Evolutionary conservation across 148 eudicot genomes (phyloP).

Genomic region (Chenopodium formosanum): DNA sequence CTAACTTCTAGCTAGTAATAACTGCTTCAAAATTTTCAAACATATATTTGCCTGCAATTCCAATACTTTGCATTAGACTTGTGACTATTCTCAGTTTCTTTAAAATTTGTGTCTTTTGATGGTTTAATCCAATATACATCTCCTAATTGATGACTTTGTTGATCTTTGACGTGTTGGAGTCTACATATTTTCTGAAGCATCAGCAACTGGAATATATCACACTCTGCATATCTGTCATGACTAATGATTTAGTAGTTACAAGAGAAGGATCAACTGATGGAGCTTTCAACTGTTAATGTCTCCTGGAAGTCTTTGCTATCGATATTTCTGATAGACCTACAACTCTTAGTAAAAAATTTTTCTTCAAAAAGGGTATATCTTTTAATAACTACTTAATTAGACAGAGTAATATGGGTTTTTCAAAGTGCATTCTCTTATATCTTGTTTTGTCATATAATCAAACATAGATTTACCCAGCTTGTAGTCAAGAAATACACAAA

Average conservation of each 20-base stretch:
- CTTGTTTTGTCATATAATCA: not conserved
- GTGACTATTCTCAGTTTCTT: not conserved
- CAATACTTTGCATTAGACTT: not conserved
- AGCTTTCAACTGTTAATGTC: not conserved
- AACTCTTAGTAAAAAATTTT: not conserved
- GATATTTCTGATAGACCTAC: no score
- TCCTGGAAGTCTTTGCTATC: not conserved
- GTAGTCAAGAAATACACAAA: no score
- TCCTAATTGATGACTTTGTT: not conserved
- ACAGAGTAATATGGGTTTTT: not conserved
- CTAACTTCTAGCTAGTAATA: not conserved
- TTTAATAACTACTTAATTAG: not conserved
- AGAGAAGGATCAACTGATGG: not conserved
- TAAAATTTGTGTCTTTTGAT: not conserved
- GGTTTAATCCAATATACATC: not conserved
- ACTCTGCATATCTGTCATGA: not conserved
- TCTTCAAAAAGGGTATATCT: not conserved
- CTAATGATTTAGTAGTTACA: not conserved
- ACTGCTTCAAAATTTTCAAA: not conserved
- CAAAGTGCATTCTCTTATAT: not conserved
- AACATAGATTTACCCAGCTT: no score
- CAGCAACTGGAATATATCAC: not conserved
- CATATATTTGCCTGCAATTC: not conserved
- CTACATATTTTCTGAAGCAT: not conserved
- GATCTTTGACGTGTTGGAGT: not conserved